These are phyloP conservation scores for Globisporangium megalacanthum DNA, from an alignment of 352 stramenopile genomes.

Conservation along the genomic window DNA sequence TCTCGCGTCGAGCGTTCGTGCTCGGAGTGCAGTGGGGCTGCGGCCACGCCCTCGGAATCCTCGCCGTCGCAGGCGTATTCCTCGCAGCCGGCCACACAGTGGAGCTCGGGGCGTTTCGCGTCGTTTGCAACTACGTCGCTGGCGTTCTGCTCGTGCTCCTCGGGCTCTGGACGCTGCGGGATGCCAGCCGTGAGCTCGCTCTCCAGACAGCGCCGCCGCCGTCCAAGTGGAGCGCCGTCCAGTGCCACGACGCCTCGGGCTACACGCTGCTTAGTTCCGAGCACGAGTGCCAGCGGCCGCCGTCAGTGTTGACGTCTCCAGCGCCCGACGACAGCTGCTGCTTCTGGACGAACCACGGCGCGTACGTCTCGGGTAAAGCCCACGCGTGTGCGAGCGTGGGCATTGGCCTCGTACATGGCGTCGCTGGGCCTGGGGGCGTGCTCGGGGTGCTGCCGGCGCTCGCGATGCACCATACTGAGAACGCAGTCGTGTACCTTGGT, in stretches of 20 bases:
- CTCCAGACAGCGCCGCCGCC: constrained; percentile 18
- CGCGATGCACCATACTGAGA: constrained; percentile 39
- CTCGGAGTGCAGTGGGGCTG: constrained; percentile 86
- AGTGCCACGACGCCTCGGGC: constrained; percentile 44
- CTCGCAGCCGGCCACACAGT: constrained; percentile 42
- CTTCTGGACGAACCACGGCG: constrained; percentile 14
- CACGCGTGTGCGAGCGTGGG: constrained; percentile 28
- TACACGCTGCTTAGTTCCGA: constrained; percentile 30
- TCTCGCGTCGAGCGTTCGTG: constrained; percentile 60
- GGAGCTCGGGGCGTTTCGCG: constrained; percentile 22
- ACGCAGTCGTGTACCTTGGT: constrained; percentile 72
- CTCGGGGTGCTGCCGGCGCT: constrained; percentile 86
- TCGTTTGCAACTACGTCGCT: constrained; percentile 57
- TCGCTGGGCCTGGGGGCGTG: constrained; percentile 68
- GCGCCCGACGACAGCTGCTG: not conserved
- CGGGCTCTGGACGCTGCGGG: constrained; percentile 43
- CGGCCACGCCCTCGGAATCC: constrained; percentile 84
- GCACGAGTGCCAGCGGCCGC: not conserved
- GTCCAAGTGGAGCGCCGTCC: constrained; percentile 44
- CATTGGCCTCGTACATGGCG: constrained; percentile 83
- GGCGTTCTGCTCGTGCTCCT: constrained; percentile 59
- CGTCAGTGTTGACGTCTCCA: not conserved
- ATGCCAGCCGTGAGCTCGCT: constrained; percentile 31
- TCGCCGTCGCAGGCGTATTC: constrained; percentile 47
- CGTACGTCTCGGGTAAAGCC: constrained; percentile 11